These are phyloP conservation scores for Pseudopithomyces maydicus DNA, from an alignment of 2,329 filamentous ascomycete genomes.

Conservation along the genomic window DNA sequence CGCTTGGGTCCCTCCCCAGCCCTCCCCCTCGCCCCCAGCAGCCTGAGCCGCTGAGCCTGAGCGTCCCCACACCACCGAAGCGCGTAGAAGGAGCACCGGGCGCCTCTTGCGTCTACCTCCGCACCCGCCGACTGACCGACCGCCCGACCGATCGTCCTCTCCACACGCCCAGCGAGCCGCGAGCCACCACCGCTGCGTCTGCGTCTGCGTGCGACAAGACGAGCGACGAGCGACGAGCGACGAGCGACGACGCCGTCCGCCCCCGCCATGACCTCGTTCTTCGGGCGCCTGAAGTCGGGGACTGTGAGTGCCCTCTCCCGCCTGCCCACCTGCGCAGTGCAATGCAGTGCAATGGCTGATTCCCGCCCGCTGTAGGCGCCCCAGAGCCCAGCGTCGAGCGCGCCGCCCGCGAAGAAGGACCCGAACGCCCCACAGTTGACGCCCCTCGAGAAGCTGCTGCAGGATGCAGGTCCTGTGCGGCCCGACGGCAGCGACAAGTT, in stretches of 20 bases:
- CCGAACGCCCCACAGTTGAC: slow-evolving; percentile 61
- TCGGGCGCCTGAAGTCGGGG: slow-evolving; percentile 58
- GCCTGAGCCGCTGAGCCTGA: too few species aligned
- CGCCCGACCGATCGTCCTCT: too few species aligned
- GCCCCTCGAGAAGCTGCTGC: slow-evolving; percentile 75
- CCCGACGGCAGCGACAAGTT: slow-evolving; percentile 95
- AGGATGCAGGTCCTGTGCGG: slow-evolving; percentile 80
- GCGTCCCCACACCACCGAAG: slow-evolving; percentile 1
- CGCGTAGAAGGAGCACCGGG: slow-evolving; percentile 5
- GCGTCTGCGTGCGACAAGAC: slow-evolving; percentile 2
- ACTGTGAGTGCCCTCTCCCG: slow-evolving; percentile 45
- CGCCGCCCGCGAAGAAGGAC: slow-evolving; percentile 63
- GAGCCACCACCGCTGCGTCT: too few species aligned
- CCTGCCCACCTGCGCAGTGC: slow-evolving; percentile 9
- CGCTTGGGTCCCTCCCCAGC: background rate
- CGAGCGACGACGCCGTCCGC: too few species aligned
- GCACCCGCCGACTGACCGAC: slow-evolving; percentile 14
- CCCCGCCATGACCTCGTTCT: slow-evolving; percentile 57
- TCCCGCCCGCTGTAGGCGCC: slow-evolving; percentile 47
- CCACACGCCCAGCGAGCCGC: too few species aligned
- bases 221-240: too few species aligned
- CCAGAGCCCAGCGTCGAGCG: slow-evolving; percentile 51
- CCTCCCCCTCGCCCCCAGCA: background rate
- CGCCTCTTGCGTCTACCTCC: slow-evolving; percentile 16
- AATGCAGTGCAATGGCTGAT: slow-evolving; percentile 29